Evolutionary conservation across 345 rosid genomes (phyloP), one percentile per base, ranked within the genome.

Genomic region (Abelmoschus esculentus): DNA sequence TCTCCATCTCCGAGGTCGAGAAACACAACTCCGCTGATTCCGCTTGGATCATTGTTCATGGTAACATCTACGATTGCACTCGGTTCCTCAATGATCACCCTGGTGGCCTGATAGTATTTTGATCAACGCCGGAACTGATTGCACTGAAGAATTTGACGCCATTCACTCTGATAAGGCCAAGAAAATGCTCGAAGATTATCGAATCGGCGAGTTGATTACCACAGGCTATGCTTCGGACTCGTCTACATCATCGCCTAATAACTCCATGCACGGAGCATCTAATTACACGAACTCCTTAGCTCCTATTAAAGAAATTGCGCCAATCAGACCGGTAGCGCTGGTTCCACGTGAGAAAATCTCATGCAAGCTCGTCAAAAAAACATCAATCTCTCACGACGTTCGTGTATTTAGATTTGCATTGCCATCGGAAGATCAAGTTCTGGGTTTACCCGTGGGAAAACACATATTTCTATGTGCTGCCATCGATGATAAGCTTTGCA

Each of bases 111-210:
- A 89, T 29, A 89, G 95, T 3, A 93, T 93, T 65, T 74, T 93
- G 34, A 89, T 91, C 74, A 91, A 91, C 38, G 93, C 96, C 0
- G 98, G 98, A 1, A 87, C 91, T 1, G 97, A 93, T 70, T 89
- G 97, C 79, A 88, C 97, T 1, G 98, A 93, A 74, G 98, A 91
- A 70, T 93, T 93, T n/a, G 96, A 89, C 6, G 97, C 96, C 0
- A 91, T 91, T 66, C 98, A 93, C 74, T 91, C 98, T 0, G 93
- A 86, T 36, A 91, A 87, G 75, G 98, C 96, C 52, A 89, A 89
- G 83, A 84, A 86, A 67, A 76, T 89, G 79, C 81, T 93, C 0
- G 96, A 89, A 70, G 90, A 84, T 26, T 86, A 89, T 57, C 85
- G 92, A 5, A 89, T 93, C 1, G 96, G 97, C 0, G 96, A 89